Evolutionary conservation across 2,329 filamentous ascomycete genomes (phyloP).

Genomic region (Exophiala bonariae): DNA sequence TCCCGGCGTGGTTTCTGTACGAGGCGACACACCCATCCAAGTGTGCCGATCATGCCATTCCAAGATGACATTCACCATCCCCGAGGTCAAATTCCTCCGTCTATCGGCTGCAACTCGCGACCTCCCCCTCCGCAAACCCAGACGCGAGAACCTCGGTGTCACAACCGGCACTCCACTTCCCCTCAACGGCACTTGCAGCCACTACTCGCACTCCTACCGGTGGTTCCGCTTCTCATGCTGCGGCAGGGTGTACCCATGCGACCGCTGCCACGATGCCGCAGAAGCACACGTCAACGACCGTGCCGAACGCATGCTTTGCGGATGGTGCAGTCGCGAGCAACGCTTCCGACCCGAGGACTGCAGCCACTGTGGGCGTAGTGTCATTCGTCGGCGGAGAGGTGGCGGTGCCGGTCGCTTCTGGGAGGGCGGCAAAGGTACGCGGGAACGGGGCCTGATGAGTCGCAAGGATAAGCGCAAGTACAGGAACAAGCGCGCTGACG

Average conservation of each 20-base stretch:
- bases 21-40: slow-evolving; percentile 71
- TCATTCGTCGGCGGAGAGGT: slow-evolving; percentile 62
- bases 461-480: slow-evolving; percentile 50
- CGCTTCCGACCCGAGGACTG: slow-evolving; percentile 76
- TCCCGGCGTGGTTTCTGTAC: slow-evolving; percentile 66
- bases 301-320: slow-evolving; percentile 79
- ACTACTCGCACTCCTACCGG: slow-evolving; percentile 56
- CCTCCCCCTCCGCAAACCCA: slow-evolving; percentile 14
- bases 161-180: slow-evolving; percentile 56
- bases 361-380: slow-evolving; percentile 67
- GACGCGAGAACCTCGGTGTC: slow-evolving; percentile 55
- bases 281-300: slow-evolving; percentile 76
- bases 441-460: slow-evolving; percentile 70
- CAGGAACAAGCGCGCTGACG: slow-evolving; percentile 14
- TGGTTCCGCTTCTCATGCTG: slow-evolving; percentile 63
- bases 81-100: slow-evolving; percentile 74
- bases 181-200: slow-evolving; percentile 52
- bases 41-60: slow-evolving; percentile 77
- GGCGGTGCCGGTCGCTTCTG: slow-evolving; percentile 65
- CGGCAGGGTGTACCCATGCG: slow-evolving; percentile 57
- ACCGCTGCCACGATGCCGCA: slow-evolving; percentile 71
- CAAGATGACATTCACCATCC: slow-evolving; percentile 76
- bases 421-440: slow-evolving; percentile 83
- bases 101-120: slow-evolving; percentile 50
- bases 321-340: slow-evolving; percentile 78